Conservation (phyloP, 2,329 filamentous ascomycete species). For the Rosellinia necatrix region DNA sequence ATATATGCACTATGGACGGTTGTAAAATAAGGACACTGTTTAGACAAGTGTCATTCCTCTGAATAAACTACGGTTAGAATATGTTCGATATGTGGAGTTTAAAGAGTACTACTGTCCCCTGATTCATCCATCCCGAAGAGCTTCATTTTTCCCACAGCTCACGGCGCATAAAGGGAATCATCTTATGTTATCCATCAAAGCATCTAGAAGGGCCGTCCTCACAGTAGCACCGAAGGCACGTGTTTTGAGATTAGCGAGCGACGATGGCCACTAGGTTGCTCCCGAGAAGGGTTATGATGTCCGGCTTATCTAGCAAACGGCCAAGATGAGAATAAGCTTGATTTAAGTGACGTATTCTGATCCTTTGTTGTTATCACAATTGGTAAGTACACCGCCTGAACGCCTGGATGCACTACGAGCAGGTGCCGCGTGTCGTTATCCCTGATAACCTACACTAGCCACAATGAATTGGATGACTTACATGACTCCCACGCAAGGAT, state of each 20-base stretch:
- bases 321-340: neutral
- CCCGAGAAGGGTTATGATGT: neutral
- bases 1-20: too few species aligned
- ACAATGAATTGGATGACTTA: too few species aligned
- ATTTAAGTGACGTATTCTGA: constrained; percentile 8
- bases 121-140: too few species aligned
- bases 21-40: neutral
- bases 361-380: neutral
- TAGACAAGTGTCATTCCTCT: too few species aligned
- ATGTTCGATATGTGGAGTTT: neutral
- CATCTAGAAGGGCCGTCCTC: too few species aligned
- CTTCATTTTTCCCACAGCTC: neutral
- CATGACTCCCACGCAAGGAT: too few species aligned
- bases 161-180: neutral
- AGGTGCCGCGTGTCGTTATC: too few species aligned
- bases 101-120: too few species aligned
- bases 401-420: too few species aligned
- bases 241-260: constrained; percentile 2
- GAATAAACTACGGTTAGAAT: neutral
- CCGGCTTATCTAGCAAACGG: neutral
- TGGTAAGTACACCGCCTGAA: too few species aligned
- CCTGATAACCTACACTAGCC: too few species aligned
- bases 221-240: neutral
- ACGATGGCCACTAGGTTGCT: neutral
- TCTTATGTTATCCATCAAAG: too few species aligned